Evolutionary conservation across 768 basidiomycete species (phyloP).

Genomic region (Mycena epipterygia): DNA sequence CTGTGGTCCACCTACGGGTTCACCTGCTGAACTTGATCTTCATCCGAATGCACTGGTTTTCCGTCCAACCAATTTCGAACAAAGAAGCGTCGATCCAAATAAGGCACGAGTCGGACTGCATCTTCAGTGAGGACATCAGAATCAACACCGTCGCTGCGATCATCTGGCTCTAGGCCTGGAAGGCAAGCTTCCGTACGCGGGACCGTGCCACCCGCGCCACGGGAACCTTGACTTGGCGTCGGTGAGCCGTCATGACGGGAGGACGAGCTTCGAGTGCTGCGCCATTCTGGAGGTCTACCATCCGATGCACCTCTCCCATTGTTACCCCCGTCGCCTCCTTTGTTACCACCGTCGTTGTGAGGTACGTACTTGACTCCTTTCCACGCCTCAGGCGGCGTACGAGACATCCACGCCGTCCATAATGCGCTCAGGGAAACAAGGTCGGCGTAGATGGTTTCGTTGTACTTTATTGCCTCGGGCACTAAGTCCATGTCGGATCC

Average conservation of each 20-base stretch:
- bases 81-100: conserved; percentile 12
- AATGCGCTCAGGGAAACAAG: not conserved
- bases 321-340: not conserved
- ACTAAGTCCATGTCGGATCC: not conserved
- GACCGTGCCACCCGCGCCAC: conserved; percentile 1
- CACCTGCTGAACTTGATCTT: no score
- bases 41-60: no score
- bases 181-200: not conserved
- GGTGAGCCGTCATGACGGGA: conserved; percentile 1
- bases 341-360: conserved; percentile 1
- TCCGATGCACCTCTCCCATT: not conserved
- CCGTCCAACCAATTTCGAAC: conserved; percentile 15
- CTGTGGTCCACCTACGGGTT: no score
- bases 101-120: conserved; percentile 10
- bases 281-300: no score
- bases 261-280: conserved; percentile 2
- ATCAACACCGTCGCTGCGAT: conserved; percentile 8
- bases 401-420: not conserved
- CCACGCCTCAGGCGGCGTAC: not conserved
- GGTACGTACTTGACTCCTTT: not conserved
- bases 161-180: not conserved
- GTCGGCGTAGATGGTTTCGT: not conserved
- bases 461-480: not conserved
- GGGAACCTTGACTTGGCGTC: not conserved
- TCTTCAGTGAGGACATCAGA: conserved; percentile 15